A percentile compares a stretch with the other conserved stretches of the same genome.
Conservation (phyloP, 208 protist genomes). For the Leishmania martiniquensis region DNA sequence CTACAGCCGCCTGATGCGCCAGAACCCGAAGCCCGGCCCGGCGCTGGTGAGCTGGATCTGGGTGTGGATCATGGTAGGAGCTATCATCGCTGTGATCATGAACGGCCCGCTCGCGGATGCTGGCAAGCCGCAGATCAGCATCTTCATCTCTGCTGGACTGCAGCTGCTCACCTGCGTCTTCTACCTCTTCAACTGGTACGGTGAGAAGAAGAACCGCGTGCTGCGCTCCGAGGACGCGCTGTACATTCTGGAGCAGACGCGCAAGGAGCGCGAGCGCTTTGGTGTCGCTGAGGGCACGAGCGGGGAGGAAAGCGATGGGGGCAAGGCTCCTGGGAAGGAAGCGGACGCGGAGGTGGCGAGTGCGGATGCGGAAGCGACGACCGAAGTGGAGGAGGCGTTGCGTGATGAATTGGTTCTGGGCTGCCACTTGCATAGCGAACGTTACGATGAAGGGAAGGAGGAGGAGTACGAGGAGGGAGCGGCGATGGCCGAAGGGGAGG, state of each 20-base stretch:
- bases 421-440: no score
- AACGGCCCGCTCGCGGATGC: slow-evolving; percentile 62
- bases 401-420: no score
- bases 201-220: slow-evolving; percentile 58
- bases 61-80: slow-evolving; percentile 56
- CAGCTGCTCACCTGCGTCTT: slow-evolving; percentile 56
- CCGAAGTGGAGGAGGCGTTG: no score
- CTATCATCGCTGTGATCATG: slow-evolving; percentile 49
- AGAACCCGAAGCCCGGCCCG: slow-evolving; percentile 44
- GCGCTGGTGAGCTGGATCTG: slow-evolving; percentile 73
- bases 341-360: neutral
- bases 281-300: neutral
- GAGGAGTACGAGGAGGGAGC: slow-evolving; percentile 14
- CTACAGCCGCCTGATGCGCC: slow-evolving; percentile 74
- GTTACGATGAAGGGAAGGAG: no score
- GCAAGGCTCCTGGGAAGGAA: no score
- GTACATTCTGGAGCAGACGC: slow-evolving; percentile 31
- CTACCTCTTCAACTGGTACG: slow-evolving; percentile 73
- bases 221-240: slow-evolving; percentile 48
- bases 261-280: slow-evolving; percentile 34
- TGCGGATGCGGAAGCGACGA: no score
- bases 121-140: slow-evolving; percentile 43
- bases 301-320: slow-evolving; percentile 13
- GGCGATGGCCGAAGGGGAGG: neutral
- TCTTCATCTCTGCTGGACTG: slow-evolving; percentile 59